Percentiles rank a stretch among this genome's conserved stretches.
phyloP scores from a whole-genome alignment of 495 filamentous ascomycete genomes.

The Extremus antarcticus region DNA sequence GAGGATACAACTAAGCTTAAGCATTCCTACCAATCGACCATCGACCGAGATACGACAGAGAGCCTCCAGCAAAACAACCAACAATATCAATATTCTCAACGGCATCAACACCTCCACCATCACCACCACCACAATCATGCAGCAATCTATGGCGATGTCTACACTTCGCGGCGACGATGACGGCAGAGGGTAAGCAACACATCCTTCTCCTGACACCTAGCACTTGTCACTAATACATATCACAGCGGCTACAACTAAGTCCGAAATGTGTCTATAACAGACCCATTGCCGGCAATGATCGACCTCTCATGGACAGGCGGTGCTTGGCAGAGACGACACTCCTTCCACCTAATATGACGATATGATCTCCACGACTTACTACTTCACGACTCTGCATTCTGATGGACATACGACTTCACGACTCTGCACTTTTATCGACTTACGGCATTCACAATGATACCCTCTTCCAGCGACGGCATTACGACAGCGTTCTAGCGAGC shows the following conservation, averaged over 20 bases:
- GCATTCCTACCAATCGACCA: not conserved
- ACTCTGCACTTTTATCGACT: not conserved
- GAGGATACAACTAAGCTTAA: constrained; percentile 41
- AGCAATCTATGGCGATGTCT: not conserved
- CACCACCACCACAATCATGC: not conserved
- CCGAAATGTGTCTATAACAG: too few relatives aligned
- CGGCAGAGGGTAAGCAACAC: constrained; percentile 11
- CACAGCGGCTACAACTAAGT: constrained; percentile 14
- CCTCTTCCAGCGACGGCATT: not conserved
- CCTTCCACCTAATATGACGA: not conserved
- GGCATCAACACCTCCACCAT: not conserved
- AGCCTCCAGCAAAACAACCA: not conserved
- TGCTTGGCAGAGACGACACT: not conserved
- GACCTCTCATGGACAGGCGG: not conserved
- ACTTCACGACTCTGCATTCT: too few relatives aligned
- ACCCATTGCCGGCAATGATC: not conserved
- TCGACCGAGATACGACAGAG: not conserved
- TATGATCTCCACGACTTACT: too few relatives aligned
- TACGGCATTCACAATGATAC: not conserved
- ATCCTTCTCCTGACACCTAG: not conserved
- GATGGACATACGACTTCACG: too few relatives aligned
- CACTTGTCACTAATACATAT: constrained; percentile 1
- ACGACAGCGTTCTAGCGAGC: not conserved
- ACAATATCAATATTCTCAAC: too few relatives aligned
- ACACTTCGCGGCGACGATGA: constrained; percentile 9